Percentiles rank a stretch among this genome's conserved stretches.
Conservation (phyloP, 2,329 filamentous ascomycete genomes). For the Pseudopithomyces maydicus region DNA sequence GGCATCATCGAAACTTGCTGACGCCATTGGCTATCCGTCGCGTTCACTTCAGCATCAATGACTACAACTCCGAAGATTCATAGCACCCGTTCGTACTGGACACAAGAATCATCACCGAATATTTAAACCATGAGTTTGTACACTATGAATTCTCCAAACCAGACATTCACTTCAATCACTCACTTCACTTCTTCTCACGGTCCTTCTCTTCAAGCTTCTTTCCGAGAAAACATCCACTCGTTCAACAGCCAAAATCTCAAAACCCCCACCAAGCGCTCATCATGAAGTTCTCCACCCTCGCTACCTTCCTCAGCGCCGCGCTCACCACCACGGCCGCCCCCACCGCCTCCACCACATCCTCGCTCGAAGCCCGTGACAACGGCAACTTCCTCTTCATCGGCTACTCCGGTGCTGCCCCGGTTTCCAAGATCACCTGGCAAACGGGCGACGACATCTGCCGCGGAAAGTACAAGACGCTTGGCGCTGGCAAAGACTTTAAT, state of each 20-base stretch:
- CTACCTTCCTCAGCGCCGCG: not conserved
- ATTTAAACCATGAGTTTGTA: not conserved
- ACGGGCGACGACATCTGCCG: not conserved
- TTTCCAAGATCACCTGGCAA: not conserved
- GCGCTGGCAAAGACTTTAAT: not conserved
- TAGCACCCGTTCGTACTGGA: not conserved
- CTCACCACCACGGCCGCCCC: not conserved
- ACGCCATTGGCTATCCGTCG: not conserved
- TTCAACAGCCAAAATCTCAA: not conserved
- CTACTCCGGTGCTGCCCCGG: not conserved
- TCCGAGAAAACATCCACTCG: not conserved
- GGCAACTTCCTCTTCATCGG: not conserved
- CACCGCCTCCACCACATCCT: not conserved
- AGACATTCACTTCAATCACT: not conserved
- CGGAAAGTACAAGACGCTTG: not conserved
- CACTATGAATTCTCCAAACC: not conserved
- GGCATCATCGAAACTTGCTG: not conserved
- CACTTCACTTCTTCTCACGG: not conserved
- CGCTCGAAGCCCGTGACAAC: not conserved
- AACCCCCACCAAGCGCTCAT: not conserved
- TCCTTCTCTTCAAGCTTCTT: not conserved
- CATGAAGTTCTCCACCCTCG: not conserved
- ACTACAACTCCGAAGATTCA: not conserved
- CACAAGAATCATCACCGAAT: not conserved
- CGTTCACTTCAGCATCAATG: not conserved